Conservation (phyloP, 2,329 filamentous ascomycete species). For the Hymenoscyphus linearis region DNA sequence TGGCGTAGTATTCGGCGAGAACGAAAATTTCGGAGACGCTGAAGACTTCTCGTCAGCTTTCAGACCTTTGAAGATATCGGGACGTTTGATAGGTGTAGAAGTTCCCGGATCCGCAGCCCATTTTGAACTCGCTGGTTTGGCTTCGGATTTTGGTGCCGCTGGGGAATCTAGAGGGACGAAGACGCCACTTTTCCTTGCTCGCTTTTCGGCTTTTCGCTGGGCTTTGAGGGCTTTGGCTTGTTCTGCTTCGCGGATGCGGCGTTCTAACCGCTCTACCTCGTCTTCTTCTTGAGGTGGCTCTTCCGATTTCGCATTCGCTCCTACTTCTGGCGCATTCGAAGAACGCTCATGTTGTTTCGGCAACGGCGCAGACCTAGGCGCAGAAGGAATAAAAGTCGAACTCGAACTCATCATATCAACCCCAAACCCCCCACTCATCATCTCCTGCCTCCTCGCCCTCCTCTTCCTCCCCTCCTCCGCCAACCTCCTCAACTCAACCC, state of each 20-base stretch:
- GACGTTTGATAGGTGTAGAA: slow-evolving; percentile 31
- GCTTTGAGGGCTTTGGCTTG: slow-evolving; percentile 37
- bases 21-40: slow-evolving; percentile 32
- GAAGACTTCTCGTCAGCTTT: slow-evolving; percentile 38
- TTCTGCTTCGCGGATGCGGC: not conserved
- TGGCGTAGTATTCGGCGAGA: slow-evolving; percentile 25
- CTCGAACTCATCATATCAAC: no score
- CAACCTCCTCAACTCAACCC: slow-evolving; percentile 47
- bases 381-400: slow-evolving; percentile 18
- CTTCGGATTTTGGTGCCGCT: slow-evolving; percentile 13
- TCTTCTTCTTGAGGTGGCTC: slow-evolving; percentile 35
- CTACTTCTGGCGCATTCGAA: slow-evolving; percentile 9
- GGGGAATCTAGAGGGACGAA: slow-evolving; percentile 27
- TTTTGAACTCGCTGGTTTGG: slow-evolving; percentile 5
- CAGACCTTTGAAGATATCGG: slow-evolving; percentile 32
- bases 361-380: slow-evolving; percentile 6
- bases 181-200: slow-evolving; percentile 35
- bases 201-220: slow-evolving; percentile 31
- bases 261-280: slow-evolving; percentile 34
- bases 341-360: not conserved
- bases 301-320: slow-evolving; percentile 5
- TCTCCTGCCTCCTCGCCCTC: slow-evolving; percentile 43
- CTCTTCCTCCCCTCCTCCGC: slow-evolving; percentile 47
- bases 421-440: slow-evolving; percentile 28
- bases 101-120: slow-evolving; percentile 19